A percentile compares a stretch with the other conserved stretches of the same genome.
Evolutionary conservation across 139 green algal genomes (phyloP).

Genomic region (Tetradesmus lagerheimii): DNA sequence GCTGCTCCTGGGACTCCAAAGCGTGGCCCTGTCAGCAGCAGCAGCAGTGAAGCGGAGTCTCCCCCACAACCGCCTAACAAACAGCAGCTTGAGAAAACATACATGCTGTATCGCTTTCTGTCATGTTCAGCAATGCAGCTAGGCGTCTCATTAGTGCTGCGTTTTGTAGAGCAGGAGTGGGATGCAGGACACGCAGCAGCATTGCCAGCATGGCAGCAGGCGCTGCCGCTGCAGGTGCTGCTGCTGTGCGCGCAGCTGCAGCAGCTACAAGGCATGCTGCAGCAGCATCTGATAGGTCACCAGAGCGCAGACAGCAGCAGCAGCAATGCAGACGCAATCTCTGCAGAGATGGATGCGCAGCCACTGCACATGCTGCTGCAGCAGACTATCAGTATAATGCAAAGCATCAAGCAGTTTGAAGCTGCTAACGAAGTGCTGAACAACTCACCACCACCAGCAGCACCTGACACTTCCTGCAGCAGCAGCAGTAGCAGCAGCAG

Average conservation of each 20-base stretch:
- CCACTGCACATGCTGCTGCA: background rate
- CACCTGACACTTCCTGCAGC: background rate
- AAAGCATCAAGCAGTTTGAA: background rate
- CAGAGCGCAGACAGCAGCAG: background rate
- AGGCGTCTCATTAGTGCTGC: background rate
- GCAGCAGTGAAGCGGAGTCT: background rate
- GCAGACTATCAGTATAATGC: background rate
- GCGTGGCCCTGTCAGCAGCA: no score
- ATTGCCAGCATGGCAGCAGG: background rate
- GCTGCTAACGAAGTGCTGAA: background rate
- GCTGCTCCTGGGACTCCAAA: no score
- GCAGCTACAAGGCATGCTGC: background rate
- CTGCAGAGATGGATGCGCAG: background rate
- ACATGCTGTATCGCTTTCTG: background rate
- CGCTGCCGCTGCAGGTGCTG: slow-evolving; percentile 19
- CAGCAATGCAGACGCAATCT: background rate
- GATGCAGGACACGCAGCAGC: background rate
- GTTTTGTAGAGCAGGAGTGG: background rate
- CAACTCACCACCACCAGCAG: background rate
- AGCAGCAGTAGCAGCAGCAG: background rate
- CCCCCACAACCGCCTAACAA: no score
- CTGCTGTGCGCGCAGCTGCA: slow-evolving; percentile 6
- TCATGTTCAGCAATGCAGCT: no score
- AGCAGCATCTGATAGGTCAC: background rate
- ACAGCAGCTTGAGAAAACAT: background rate